Conservation (phyloP, 148 eudicot genomes). For the Amaranthus palmeri region DNA sequence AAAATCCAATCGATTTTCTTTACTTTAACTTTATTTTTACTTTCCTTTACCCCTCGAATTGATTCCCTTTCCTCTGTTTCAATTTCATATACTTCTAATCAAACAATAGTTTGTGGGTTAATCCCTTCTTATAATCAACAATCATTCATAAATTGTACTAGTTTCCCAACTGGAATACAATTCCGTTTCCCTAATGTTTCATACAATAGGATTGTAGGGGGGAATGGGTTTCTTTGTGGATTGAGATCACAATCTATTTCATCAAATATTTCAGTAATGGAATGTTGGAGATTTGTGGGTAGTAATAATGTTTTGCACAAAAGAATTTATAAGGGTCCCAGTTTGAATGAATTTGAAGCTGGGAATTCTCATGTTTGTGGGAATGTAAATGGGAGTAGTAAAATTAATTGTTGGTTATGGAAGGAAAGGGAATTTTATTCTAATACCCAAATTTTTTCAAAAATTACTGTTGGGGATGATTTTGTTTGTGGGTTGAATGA, state of each 20-base stretch:
- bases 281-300: conserved; percentile 60
- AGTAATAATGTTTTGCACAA: conserved; percentile 21
- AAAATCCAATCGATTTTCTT: conserved; percentile 1
- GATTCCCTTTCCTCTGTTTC: conserved; percentile 64
- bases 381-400: conserved; percentile 22
- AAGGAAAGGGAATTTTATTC: conserved; percentile 12
- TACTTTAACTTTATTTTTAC: conserved; percentile 21
- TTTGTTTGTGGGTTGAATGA: conserved; percentile 57
- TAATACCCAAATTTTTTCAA: conserved; percentile 21
- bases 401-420: conserved; percentile 72
- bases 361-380: conserved; percentile 73
- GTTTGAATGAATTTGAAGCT: conserved; percentile 42
- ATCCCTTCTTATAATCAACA: conserved; percentile 22
- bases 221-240: conserved; percentile 64
- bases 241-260: conserved; percentile 22
- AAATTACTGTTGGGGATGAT: conserved; percentile 56
- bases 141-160: conserved; percentile 47
- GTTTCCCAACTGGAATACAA: conserved; percentile 34
- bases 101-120: conserved; percentile 56
- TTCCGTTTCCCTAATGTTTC: conserved; percentile 26
- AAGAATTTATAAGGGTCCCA: conserved; percentile 48
- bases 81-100: conserved; percentile 36
- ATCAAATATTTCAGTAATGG: conserved; percentile 34
- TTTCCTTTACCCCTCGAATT: conserved; percentile 18
- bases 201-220: conserved; percentile 53